Percentiles rank a stretch among this genome's conserved stretches.
phyloP scores from a whole-genome alignment of 495 filamentous ascomycete species.

The Parachaetomium inaequale region DNA sequence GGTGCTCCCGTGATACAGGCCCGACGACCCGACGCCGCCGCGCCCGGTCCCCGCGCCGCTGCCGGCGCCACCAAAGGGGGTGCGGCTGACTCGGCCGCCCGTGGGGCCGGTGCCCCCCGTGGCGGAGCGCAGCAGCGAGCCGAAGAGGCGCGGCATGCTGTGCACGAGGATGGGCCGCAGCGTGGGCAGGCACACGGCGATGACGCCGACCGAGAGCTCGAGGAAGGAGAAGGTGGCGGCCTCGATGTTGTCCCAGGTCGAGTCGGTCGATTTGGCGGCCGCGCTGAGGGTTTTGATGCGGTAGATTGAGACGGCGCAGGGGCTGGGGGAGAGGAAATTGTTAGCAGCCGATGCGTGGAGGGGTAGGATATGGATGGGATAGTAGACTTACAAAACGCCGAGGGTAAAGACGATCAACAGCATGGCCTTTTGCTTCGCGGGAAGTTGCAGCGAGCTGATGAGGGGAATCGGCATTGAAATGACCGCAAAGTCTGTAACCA shows the following conservation, averaged over 20 bases:
- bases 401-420: constrained; percentile 45
- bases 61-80: background rate
- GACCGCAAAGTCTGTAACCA: constrained; percentile 28
- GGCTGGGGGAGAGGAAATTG: constrained; percentile 19
- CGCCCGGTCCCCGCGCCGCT: background rate
- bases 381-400: constrained; percentile 40
- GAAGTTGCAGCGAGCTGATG: constrained; percentile 33
- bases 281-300: constrained; percentile 41
- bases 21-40: background rate
- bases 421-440: constrained; percentile 46
- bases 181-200: constrained; percentile 52
- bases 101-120: background rate
- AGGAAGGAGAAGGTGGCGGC: constrained; percentile 54
- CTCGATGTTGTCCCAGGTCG: constrained; percentile 45
- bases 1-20: background rate
- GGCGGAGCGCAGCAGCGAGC: constrained; percentile 10
- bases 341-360: constrained; percentile 21
- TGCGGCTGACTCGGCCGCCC: constrained; percentile 2
- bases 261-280: constrained; percentile 38
- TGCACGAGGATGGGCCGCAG: constrained; percentile 40
- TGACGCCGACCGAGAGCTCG: constrained; percentile 53
- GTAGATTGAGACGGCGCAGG: constrained; percentile 32
- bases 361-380: background rate
- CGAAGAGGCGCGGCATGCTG: constrained; percentile 24
- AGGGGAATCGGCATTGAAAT: constrained; percentile 30